Evolutionary conservation across 202 grass and related monocot species (phyloP).

Genomic region (Miscanthus sacchariflorus): DNA sequence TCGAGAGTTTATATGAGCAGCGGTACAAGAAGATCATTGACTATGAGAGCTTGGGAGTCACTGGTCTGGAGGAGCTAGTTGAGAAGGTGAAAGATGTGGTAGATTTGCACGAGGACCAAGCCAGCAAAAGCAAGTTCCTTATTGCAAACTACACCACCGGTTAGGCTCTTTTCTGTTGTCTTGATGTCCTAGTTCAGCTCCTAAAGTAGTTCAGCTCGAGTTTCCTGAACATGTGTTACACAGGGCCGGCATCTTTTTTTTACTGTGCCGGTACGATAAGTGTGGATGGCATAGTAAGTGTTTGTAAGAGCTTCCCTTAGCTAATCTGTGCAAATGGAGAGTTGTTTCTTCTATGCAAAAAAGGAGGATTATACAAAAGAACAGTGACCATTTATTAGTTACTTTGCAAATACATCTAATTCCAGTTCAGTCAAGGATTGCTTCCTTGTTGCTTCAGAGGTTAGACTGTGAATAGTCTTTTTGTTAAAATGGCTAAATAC

Average conservation of each 20-base stretch:
- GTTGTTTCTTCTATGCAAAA: conserved; percentile 25
- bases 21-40: conserved; percentile 87
- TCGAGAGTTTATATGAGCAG: conserved; percentile 73
- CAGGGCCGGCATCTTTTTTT: conserved; percentile 42
- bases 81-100: conserved; percentile 83
- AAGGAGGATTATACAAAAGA: conserved; percentile 17
- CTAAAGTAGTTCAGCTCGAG: conserved; percentile 33
- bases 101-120: conserved; percentile 56
- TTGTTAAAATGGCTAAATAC: not conserved
- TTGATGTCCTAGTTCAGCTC: conserved; percentile 48
- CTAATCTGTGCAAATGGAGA: conserved; percentile 31
- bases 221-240: conserved; percentile 31
- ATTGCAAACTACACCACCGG: conserved; percentile 46
- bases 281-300: conserved; percentile 38
- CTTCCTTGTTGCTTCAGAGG: not conserved
- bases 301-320: conserved; percentile 35
- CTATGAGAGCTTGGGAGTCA: conserved; percentile 67
- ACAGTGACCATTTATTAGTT: conserved; percentile 33
- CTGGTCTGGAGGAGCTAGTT: conserved; percentile 72
- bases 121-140: conserved; percentile 65
- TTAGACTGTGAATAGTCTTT: not conserved
- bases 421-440: not conserved
- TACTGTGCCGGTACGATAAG: conserved; percentile 45
- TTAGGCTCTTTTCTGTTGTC: conserved; percentile 28
- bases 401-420: conserved; percentile 23